Base-by-base conservation (phyloP, 495 filamentous ascomycete species). In the Trichoderma erinaceum region DNA sequence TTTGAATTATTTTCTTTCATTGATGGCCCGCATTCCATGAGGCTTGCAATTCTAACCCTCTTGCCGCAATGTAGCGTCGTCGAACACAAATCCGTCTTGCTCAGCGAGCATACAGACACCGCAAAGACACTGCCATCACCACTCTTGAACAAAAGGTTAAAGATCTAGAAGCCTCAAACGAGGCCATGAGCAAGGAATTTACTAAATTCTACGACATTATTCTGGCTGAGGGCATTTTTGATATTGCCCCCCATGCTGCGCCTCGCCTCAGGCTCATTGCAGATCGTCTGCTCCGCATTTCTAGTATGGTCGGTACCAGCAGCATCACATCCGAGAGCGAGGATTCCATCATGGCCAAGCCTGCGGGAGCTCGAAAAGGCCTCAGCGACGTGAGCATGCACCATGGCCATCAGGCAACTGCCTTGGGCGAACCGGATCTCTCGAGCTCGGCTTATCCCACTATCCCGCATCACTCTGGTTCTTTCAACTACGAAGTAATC, bases 31-130 rank as follows among this genome's bases (percentile, higher is more conserved):
- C 35, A 38, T 38, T 7, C 35, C 4, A 38, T 0, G 35, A 48
- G 23, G 35, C 1, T 29, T 32, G 50, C 3, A 3, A 18, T 29
- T 61, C 56, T 61, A 48, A 65, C 69, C 65, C 71, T 43, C 68
- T 66, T 67, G 71, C 66, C 69, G 66, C 41, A 8, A 66, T 68
- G 32, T 72, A 96, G 91, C 87, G 91, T 63, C 87, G 92, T 43
- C 85, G 92, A 65, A 93, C 89, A n/a, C 92, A 96, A 77, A 93
- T 94, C 67, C 87, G 92, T 46, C 82, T 95, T 67, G 92, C 92
- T 12, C 92, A 96, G 73, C 83, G 92, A 41, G 91, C 92, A 2
- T 96, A 96, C 72, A 87, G 92, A 12, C 86, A 90, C 70, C 87
- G 92, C 18, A 94, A 95, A 74, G 91, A 96, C 74, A 90, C 84